A percentile compares a stretch with the other conserved stretches of the same genome.
Evolutionary conservation across 169 alveolate genomes (phyloP).

Genomic region (Cyclospora cayetanensis): DNA sequence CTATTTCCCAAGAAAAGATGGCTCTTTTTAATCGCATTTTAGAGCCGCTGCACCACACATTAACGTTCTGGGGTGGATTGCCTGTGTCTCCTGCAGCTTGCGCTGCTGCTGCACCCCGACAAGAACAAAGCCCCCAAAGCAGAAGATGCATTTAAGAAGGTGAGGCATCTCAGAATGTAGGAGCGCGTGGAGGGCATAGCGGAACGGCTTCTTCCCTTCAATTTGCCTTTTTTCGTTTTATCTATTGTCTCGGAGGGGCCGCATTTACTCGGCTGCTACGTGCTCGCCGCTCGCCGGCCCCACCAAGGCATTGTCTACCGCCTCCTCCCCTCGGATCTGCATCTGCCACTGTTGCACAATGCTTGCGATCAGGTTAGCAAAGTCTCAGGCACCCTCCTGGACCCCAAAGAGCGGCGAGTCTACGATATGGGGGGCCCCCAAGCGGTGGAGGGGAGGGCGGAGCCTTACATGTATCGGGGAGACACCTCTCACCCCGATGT

Average conservation of each 20-base stretch:
- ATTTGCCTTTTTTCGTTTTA: not conserved
- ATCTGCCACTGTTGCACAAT: not conserved
- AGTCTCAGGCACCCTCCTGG: not conserved
- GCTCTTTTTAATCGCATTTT: too few relatives aligned
- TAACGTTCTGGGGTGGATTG: not conserved
- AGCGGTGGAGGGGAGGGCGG: not conserved
- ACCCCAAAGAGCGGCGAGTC: not conserved
- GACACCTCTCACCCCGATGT: not conserved
- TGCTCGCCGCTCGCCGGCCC: too few relatives aligned
- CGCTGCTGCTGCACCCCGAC: conserved; percentile 97
- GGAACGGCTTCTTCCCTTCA: not conserved
- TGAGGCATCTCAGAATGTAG: conserved; percentile 63
- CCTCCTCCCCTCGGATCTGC: not conserved
- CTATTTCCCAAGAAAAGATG: too few relatives aligned
- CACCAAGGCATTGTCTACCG: not conserved
- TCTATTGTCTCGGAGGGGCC: not conserved
- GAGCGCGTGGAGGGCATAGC: not conserved
- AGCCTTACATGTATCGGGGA: not conserved
- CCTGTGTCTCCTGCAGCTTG: conserved; percentile 76
- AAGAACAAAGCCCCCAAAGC: conserved; percentile 95
- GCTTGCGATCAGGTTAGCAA: not conserved
- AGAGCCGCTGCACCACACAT: not conserved
- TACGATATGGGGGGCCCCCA: conserved; percentile 3
- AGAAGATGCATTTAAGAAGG: conserved; percentile 95
- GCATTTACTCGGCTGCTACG: too few relatives aligned